A percentile compares a stretch with the other conserved stretches of the same genome.
These are phyloP conservation scores for Juncus effusus DNA, from an alignment of 176 grass and related monocot species.

Conservation along the genomic window DNA sequence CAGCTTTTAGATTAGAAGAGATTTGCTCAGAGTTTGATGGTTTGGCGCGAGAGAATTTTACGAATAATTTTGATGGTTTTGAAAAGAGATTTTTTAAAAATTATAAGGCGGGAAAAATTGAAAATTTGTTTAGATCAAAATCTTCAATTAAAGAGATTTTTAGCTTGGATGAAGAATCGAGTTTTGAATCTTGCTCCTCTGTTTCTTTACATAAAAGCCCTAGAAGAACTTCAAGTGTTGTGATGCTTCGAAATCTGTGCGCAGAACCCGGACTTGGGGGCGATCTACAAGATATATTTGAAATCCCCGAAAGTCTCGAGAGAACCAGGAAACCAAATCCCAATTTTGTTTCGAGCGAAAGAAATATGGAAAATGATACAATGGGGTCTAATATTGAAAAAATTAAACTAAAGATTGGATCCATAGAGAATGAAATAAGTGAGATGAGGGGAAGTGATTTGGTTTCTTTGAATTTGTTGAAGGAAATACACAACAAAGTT, in stretches of 20 bases:
- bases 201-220: conserved; percentile 5
- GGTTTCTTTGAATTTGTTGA: conserved; percentile 19
- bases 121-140: conserved; percentile 8
- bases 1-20: conserved; percentile 29
- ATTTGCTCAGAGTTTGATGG: conserved; percentile 19
- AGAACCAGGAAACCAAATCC: conserved; percentile 23
- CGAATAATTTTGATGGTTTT: conserved; percentile 1
- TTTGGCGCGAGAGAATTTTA: not conserved
- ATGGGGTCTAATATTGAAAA: conserved; percentile 16
- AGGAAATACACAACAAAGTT: conserved; percentile 27
- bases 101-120: conserved; percentile 18
- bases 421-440: conserved; percentile 28
- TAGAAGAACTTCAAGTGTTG: conserved; percentile 11
- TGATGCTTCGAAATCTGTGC: conserved; percentile 3
- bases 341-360: not conserved
- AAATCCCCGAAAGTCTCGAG: conserved; percentile 21
- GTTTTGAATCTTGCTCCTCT: conserved; percentile 3
- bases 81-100: not conserved
- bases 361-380: not conserved
- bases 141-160: conserved; percentile 9
- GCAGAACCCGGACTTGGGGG: conserved; percentile 8
- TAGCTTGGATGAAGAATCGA: conserved; percentile 12
- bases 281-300: conserved; percentile 15
- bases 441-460: conserved; percentile 17
- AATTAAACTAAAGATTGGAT: conserved; percentile 19